These are phyloP conservation scores for Trichoderma harzianum DNA, from an alignment of 2,329 filamentous ascomycete genomes.

Conservation along the genomic window DNA sequence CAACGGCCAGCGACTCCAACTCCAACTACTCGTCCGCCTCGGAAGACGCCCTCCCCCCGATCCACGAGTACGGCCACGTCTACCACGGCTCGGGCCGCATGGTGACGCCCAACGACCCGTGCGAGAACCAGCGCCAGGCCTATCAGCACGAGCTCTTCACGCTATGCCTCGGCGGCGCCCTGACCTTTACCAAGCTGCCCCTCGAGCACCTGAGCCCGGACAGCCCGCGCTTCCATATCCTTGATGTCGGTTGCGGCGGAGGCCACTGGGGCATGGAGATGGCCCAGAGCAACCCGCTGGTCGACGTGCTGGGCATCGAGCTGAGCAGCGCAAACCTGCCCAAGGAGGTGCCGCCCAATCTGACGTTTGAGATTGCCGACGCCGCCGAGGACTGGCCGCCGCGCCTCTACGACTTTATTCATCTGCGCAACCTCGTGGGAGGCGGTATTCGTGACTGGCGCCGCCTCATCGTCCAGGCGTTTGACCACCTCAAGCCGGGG, in stretches of 20 bases:
- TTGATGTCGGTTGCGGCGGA: slow-evolving; percentile 43
- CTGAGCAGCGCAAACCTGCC: slow-evolving; percentile 40
- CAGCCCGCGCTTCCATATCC: slow-evolving; percentile 29
- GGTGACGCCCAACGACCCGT: slow-evolving; percentile 34
- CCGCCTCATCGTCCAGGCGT: slow-evolving; percentile 35
- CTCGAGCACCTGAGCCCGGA: slow-evolving; percentile 25
- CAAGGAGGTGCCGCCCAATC: slow-evolving; percentile 52
- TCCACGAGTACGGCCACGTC: slow-evolving; percentile 34
- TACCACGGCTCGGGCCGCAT: slow-evolving; percentile 37
- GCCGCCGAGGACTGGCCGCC: slow-evolving; percentile 46
- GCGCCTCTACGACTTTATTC: slow-evolving; percentile 39
- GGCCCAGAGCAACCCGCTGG: slow-evolving; percentile 39
- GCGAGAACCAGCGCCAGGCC: slow-evolving; percentile 31
- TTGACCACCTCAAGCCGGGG: slow-evolving; percentile 41
- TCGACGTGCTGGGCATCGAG: slow-evolving; percentile 40
- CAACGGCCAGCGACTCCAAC: slow-evolving; percentile 26
- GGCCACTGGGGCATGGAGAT: slow-evolving; percentile 44
- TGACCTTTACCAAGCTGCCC: slow-evolving; percentile 33
- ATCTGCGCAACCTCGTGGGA: slow-evolving; percentile 42
- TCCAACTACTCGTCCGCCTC: slow-evolving; percentile 37
- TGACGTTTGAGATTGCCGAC: slow-evolving; percentile 58
- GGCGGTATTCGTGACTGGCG: slow-evolving; percentile 45
- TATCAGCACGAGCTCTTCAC: slow-evolving; percentile 36
- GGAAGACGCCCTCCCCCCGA: slow-evolving; percentile 32
- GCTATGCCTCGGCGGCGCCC: slow-evolving; percentile 32